phyloP scores from a whole-genome alignment of 768 basidiomycete genomes.

The Collybia sordida region DNA sequence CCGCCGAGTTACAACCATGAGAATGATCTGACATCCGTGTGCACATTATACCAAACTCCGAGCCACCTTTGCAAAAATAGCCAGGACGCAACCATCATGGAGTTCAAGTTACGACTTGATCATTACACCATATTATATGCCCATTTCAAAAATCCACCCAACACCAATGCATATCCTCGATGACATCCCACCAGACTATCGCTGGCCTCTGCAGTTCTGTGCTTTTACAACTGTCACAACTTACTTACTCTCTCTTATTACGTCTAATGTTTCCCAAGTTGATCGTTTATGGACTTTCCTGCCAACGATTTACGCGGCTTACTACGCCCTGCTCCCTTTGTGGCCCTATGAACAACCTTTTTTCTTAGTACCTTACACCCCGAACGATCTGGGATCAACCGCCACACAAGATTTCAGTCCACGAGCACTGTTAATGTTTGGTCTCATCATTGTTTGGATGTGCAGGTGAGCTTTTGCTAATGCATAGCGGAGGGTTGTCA shows the following conservation, averaged over 20 bases:
- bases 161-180: constrained; percentile 7
- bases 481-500: too few species aligned
- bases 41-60: too few species aligned
- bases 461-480: constrained; percentile 36
- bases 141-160: too few species aligned
- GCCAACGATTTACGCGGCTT: constrained; percentile 80
- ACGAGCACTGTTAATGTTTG: constrained; percentile 72
- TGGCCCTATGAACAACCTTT: constrained; percentile 40
- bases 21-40: too few species aligned
- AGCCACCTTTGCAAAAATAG: too few species aligned
- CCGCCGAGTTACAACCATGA: too few species aligned
- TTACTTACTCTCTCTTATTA: constrained; percentile 64
- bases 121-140: too few species aligned
- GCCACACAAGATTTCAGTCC: constrained; percentile 57
- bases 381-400: constrained; percentile 40
- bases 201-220: constrained; percentile 69
- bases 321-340: constrained; percentile 77
- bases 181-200: constrained; percentile 38
- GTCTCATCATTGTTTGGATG: constrained; percentile 68
- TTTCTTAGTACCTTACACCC: constrained; percentile 55
- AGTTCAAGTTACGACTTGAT: too few species aligned
- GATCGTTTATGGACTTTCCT: constrained; percentile 82
- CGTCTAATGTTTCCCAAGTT: constrained; percentile 83
- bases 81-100: too few species aligned
- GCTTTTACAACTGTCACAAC: constrained; percentile 42